Evolutionary conservation across 2,329 filamentous ascomycete genomes (phyloP).

Genomic region (Samsoniella hepiali): DNA sequence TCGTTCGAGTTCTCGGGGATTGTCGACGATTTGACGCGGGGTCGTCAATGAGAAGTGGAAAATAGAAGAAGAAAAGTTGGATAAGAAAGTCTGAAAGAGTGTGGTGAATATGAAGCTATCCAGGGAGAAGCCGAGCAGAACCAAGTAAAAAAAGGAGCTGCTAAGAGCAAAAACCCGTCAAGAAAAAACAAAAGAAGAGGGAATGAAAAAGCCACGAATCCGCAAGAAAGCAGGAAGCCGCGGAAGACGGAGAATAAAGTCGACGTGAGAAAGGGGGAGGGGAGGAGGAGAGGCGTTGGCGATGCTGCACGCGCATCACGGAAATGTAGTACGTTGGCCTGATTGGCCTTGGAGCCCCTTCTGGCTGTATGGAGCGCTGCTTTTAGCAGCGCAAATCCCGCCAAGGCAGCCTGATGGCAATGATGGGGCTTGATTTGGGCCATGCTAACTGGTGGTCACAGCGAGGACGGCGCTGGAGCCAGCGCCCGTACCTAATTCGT

Average conservation of each 20-base stretch:
- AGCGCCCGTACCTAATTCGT: neutral
- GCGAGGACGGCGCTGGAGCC: slow-evolving; percentile 9
- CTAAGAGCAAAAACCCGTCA: slow-evolving; percentile 14
- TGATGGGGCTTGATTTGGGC: neutral
- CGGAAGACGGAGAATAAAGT: slow-evolving; percentile 16
- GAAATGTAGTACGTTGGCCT: slow-evolving; percentile 41
- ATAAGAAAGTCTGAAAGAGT: slow-evolving; percentile 22
- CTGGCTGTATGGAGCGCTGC: neutral
- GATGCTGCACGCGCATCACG: slow-evolving; percentile 23
- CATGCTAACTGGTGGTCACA: neutral
- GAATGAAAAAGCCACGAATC: slow-evolving; percentile 16
- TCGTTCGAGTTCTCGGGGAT: neutral
- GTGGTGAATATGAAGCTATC: slow-evolving; percentile 22
- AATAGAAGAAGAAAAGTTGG: neutral
- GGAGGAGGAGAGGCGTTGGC: slow-evolving; percentile 22
- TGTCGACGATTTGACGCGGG: neutral
- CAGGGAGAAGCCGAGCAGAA: slow-evolving; percentile 5
- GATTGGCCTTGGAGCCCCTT: slow-evolving; percentile 21
- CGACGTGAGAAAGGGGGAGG: slow-evolving; percentile 11
- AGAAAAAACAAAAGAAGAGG: slow-evolving; percentile 20
- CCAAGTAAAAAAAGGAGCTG: slow-evolving; percentile 22
- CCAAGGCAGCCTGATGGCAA: neutral
- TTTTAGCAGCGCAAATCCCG: neutral
- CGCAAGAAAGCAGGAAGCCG: slow-evolving; percentile 13
- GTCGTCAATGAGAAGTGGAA: slow-evolving; percentile 9